Evolutionary conservation across 768 basidiomycete genomes (phyloP), one percentile per base, ranked within the genome.

Genomic region (Collybia sp.): DNA sequence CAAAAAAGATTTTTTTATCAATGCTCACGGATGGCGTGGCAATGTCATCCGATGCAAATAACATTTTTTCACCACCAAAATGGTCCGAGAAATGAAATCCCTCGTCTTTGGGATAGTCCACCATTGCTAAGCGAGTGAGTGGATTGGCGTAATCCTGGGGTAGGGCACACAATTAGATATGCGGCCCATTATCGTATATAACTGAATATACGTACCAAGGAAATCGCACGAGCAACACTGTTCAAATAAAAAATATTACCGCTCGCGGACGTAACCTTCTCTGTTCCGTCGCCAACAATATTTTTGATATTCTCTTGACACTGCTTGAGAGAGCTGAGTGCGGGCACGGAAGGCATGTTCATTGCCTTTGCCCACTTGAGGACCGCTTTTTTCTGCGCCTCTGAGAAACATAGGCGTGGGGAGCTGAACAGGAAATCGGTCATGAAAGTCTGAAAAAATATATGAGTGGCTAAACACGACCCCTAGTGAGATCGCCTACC

Each of bases 211-310:
- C 42, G 33, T 40, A 48, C 47, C 9, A 38, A 12, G 12, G 47
- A 41, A 43, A 48, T 43, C 11, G 42, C 47, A 12, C n/a, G 16
- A 30, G 42, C 47, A 13, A 48, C 16, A 6, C 43, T 42, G 11
- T 43, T 48, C 34, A 48, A 20, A 42, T 30, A 37, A 37, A 43
- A 48, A n/a, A 48, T n/a, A 30, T 48, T 48, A 20, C 47, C 47
- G 34, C 34, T 37, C n/a, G 35, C 35, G 6, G 46, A 42, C 19
- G 15, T 41, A 30, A 47, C 46, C 32, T 47, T 42, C 13, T 30
- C 35, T 20, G 16, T 47, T 6, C 39, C 39, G 30, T 47, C 12
- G 4, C 46, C 46, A 18, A 47, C 15, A 16, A 47, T n/a, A 5
- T 47, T 35, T 6, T n/a, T 39, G 30, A 47, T 42, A 25, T 18